These are phyloP conservation scores for Metschnikowia reukaufii DNA, from an alignment of 805 yeast genomes.

Conservation along the genomic window DNA sequence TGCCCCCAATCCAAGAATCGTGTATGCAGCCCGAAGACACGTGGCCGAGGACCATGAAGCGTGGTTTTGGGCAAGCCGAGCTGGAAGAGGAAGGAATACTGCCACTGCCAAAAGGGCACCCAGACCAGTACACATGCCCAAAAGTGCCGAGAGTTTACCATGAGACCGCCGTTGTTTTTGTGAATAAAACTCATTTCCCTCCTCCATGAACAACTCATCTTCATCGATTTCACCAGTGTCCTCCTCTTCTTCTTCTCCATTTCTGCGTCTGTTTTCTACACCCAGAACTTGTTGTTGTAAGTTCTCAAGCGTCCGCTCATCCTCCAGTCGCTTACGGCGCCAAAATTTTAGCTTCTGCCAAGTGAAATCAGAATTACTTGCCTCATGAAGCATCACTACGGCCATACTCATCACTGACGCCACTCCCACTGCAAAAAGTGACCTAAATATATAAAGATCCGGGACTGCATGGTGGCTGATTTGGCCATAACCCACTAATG, in stretches of 20 bases:
- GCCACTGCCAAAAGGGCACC: constrained; percentile 68
- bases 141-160: constrained; percentile 59
- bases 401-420: constrained; percentile 55
- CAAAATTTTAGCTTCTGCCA: constrained; percentile 30
- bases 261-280: background rate
- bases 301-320: constrained; percentile 1
- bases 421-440: constrained; percentile 63
- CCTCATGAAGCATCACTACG: constrained; percentile 59
- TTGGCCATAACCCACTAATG: constrained; percentile 49
- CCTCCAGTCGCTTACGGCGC: constrained; percentile 14
- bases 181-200: constrained; percentile 1
- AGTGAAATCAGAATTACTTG: constrained; percentile 45
- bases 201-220: constrained; percentile 4
- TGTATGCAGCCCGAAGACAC: constrained; percentile 50
- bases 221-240: too few species aligned
- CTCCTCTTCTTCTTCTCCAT: background rate
- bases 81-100: constrained; percentile 56
- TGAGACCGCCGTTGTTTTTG: constrained; percentile 14
- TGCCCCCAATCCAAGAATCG: constrained; percentile 46
- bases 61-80: constrained; percentile 40
- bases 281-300: background rate
- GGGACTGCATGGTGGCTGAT: constrained; percentile 44
- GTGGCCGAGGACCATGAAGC: constrained; percentile 32
- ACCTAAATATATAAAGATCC: constrained; percentile 48
- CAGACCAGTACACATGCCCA: constrained; percentile 62